Evolutionary conservation across 2,329 filamentous ascomycete species (phyloP), one percentile per base, ranked within the genome.

Genomic region (Verticillium klebahnii): DNA sequence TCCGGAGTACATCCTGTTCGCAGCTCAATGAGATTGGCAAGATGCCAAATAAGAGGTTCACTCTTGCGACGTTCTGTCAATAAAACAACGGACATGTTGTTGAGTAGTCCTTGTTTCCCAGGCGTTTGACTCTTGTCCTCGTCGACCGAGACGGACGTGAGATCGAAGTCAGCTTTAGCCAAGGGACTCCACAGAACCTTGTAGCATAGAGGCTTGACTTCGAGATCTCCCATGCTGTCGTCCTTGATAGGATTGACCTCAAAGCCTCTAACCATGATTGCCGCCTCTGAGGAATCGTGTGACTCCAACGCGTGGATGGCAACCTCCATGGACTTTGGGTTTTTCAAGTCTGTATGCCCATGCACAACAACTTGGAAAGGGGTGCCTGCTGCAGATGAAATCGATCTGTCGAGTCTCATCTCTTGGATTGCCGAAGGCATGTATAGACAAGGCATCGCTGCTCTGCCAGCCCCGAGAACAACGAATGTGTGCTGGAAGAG

Each of bases 151-250:
- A 61, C 63, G 14, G 2, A 40, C 64, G 52, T 65, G 63, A 2
- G 54, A 32, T 0, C 57, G 12, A 8, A 60, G 60, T 23, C 58
- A 61, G 66, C 66, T 23, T 71, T 66, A 2, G 69, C 64, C 8
- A 78, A 63, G 3, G 74, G 72, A 63, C 81, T 77, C 80, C 80
- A 82, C 23, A 77, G 69, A 17, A 80, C 63, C 67, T 77, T 78
- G 66, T 78, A 82, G 68, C 79, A 82, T 5, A 82, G 66, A 60
- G 45, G 45, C 17, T 50, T 50, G n/a, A n/a, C n/a, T 8, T 50
- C 45, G 19, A 25, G 8, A 3, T 50, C 45, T 31, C 62, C 61
- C 6, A 64, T 60, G 5, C 71, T 69, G 1, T 73, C 74, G 31
- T 77, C 76, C 40, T 77, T 69, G 5, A 82, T 72, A 1, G 79